Evolutionary conservation across 495 filamentous ascomycete genomes (phyloP), one percentile per base, ranked within the genome.

Genomic region (Annulohypoxylon bovei): DNA sequence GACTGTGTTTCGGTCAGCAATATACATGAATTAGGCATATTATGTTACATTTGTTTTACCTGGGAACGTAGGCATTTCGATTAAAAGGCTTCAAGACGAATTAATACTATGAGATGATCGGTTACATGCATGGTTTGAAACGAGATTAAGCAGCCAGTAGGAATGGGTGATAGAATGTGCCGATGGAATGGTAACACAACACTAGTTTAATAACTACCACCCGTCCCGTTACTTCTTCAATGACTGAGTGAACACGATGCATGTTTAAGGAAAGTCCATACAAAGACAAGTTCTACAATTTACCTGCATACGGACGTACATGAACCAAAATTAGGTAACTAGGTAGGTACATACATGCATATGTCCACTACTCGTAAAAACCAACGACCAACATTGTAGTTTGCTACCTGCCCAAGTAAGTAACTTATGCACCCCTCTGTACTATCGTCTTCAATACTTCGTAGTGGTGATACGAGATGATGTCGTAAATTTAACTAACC

Each of bases 401-500:
- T 25, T 47, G 22, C 20, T 25, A 47, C 44, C 44, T 47, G 5
- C 16, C 6, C 16, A 46, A 7, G 22, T 3, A 28, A 25, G 0
- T 28, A 14, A 28, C 22, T 28, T 1, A 20, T 28, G 11, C 27
- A 28, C 14, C 28, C 27, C 27, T 33, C 49, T 9, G 4, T 3
- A n/a, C 23, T 27, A 50, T 28, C 46, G 6, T 27, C 46, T 27
- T 42, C 39, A 20, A n/a, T 40, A 40, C 14, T 16, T 16, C n/a
- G n/a, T 52, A 52, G 12, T 33, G 25, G 52, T 18, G 47, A 65
- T 70, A 70, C 61, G 61, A 70, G 67, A 54, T 60, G 47, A 40
- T 39, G 16, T 23, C 30, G 55, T 55, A 54, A 39, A 60, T 49
- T n/a, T 18, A 28, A 27, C 60, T 69, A 69, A 64, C 44, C 54